Evolutionary conservation across 176 grass and related monocot genomes (phyloP), one percentile per base, ranked within the genome.

Genomic region (Lolium multiflorum): DNA sequence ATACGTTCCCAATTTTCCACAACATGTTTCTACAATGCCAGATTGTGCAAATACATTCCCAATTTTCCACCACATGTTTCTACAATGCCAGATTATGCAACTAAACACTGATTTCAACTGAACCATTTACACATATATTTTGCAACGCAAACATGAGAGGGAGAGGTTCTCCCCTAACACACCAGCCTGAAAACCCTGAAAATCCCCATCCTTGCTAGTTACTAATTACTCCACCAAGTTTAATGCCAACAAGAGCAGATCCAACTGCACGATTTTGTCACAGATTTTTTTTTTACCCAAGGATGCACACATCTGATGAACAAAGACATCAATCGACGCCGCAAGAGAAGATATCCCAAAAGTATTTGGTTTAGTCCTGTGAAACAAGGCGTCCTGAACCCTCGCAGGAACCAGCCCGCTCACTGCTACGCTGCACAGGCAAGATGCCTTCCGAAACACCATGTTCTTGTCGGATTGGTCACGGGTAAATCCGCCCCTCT

Each of bases 61-160:
- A 28, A 35, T 80, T 35, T 18, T 9, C 39, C 59, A 48, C 22
- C 1, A 49, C 15, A 49, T 9, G 25, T 46, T 60, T 46, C 58
- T 17, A 80, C 25, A 47, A 39, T 67, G 79, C 61, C 25, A 31
- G n/a, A 37, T 51, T 51, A 67, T 58, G 51, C 52, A 58, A 78
- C 11, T 52, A 37, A 12, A 11, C 44, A 28, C 6, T 5, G 21
- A 13, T 47, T 31, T 49, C 14, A 9, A 18, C 22, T 1, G 41
- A 64, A 80, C 78, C 22, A 47, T 63, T 31, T 13, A 16, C 9
- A 77, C 20, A 0, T 57, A 7, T 13, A 16, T 16, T 76, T 25
- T 41, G 67, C 1, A 77, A 79, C 54, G 62, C 7, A 52, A 79
- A 72, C 2, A 35, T 1, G 4, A 67, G 21, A 81, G 0, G 5